Conservation (phyloP, 345 rosid genomes). For the Raphanus sativus region DNA sequence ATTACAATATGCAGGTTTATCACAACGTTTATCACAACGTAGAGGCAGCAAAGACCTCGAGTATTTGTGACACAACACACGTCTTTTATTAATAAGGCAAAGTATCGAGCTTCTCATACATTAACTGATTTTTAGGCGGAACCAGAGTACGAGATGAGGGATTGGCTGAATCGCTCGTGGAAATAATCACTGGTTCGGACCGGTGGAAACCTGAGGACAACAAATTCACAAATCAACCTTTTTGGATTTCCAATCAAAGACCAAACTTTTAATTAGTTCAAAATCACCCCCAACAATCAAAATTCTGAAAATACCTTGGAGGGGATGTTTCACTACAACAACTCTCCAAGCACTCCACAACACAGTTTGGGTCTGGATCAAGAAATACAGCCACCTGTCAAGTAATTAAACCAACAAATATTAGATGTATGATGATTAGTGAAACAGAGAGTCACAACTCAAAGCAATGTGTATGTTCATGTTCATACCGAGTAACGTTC, state of each 20-base stretch:
- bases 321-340: conserved; percentile 69
- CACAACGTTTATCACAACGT: no score
- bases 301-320: conserved; percentile 43
- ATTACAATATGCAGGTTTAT: no score
- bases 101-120: background rate
- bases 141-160: conserved; percentile 27
- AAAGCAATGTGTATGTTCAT: background rate
- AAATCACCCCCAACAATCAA: background rate
- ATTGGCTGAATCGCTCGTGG: conserved; percentile 53
- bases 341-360: conserved; percentile 68
- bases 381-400: conserved; percentile 65
- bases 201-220: conserved; percentile 61
- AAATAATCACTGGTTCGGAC: conserved; percentile 61
- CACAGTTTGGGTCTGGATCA: conserved; percentile 59
- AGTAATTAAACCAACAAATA: background rate
- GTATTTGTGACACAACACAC: no score
- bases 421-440: background rate
- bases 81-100: background rate
- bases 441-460: background rate
- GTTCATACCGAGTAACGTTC: conserved; percentile 75
- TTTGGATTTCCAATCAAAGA: background rate
- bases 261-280: background rate
- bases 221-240: background rate
- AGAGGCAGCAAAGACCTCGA: no score
- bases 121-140: background rate